Evolutionary conservation across 495 filamentous ascomycete species (phyloP), one percentile per base, ranked within the genome.

Genomic region (Jackrogersella multiformis): DNA sequence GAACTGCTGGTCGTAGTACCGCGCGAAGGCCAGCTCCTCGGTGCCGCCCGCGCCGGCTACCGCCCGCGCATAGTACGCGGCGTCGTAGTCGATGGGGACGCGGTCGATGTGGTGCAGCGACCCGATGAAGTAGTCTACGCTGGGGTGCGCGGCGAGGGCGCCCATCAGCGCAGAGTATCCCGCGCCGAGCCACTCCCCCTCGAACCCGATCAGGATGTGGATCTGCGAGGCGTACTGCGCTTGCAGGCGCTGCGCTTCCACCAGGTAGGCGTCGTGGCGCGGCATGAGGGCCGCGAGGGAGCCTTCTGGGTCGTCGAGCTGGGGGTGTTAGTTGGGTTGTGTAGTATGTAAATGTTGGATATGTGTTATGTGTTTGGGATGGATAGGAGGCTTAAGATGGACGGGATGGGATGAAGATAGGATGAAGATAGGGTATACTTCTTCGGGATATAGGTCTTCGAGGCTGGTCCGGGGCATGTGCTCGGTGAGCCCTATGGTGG

Each of bases 371-470:
- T n/a, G n/a, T n/a, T n/a, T n/a, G n/a, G n/a, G n/a, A n/a, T n/a
- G n/a, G n/a, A n/a, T n/a, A n/a, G n/a, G n/a, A n/a, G n/a, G n/a
- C n/a, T n/a, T n/a, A n/a, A n/a, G n/a, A n/a, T n/a, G 34, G 2
- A 36, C 9, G 39, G 18, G 39, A 5, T 0, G 9, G 39, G 39
- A 15, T 7, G 7, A 24, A 44, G 39, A 30, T 16, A 21, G 5
- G 32, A 23, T 35, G 46, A 10, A 1, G 7, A 23, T 12, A 20
- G 24, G n/a, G 16, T 49, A 56, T 39, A 94, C 92, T 82, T 99
- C 95, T 81, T 97, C 94, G 0, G 96, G 96, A 69, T 97, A 97
- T 41, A 95, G 82, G 77, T 98, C 95, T 56, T 85, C 81, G 56
- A 84, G 69, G 6, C 82, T 76, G 38, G 84, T 85, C 59, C 94